Percentiles rank a stretch among this genome's conserved stretches.
Evolutionary conservation across 139 green algal species (phyloP).

Genomic region (Trebouxia sp.): DNA sequence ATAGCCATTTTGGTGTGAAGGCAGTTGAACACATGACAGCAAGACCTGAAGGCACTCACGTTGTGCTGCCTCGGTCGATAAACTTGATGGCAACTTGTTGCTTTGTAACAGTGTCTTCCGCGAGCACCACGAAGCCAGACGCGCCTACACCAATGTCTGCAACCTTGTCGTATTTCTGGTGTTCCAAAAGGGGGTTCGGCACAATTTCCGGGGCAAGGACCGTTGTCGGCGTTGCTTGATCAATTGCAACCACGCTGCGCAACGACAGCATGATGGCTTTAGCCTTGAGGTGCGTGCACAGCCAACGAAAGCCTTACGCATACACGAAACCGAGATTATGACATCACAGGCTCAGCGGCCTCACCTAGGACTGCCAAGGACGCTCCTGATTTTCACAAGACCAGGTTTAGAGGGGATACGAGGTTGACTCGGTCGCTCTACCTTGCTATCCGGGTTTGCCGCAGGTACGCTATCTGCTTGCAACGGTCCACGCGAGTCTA

Average conservation of each 20-base stretch:
- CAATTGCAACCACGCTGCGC: neutral
- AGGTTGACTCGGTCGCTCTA: neutral
- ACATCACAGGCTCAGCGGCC: neutral
- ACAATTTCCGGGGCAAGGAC: neutral
- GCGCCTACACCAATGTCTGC: constrained; percentile 55
- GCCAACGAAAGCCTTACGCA: no score
- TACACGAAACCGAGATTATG: neutral
- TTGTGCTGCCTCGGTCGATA: constrained; percentile 56
- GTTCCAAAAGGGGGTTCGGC: neutral
- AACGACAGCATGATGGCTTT: neutral
- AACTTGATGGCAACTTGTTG: constrained; percentile 84
- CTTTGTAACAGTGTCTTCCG: constrained; percentile 63
- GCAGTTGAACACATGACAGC: no score
- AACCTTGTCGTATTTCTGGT: constrained; percentile 14
- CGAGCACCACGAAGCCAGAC: constrained; percentile 89
- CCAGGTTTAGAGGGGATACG: neutral
- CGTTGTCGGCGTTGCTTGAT: neutral
- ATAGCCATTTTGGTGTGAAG: no score
- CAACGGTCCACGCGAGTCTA: neutral
- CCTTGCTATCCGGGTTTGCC: neutral
- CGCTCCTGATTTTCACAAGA: neutral
- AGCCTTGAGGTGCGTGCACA: no score
- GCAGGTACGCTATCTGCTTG: neutral
- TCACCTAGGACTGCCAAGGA: neutral
- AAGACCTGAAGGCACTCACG: neutral